Conservation (phyloP, 768 basidiomycete genomes). For the Boletus subcaerulescens region DNA sequence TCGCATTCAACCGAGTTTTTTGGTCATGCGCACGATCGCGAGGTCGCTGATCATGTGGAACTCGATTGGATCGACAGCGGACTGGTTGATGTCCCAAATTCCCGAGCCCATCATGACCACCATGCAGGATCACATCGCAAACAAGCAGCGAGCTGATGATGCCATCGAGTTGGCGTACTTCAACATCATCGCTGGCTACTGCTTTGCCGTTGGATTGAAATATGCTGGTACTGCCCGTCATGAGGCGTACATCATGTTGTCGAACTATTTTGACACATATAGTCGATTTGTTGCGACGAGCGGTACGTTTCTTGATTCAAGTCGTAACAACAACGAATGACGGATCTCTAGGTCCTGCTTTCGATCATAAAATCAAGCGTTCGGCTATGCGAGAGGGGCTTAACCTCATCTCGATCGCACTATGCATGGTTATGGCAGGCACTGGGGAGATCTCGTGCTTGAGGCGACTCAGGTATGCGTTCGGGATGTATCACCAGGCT, state of each 20-base stretch:
- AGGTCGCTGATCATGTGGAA: constrained; percentile 87
- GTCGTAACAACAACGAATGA: constrained; percentile 5
- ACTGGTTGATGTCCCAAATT: constrained; percentile 72
- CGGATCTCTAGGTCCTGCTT: constrained; percentile 55
- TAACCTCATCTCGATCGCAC: constrained; percentile 79
- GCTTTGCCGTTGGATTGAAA: constrained; percentile 89
- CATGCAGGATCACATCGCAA: constrained; percentile 50
- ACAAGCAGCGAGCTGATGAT: constrained; percentile 52
- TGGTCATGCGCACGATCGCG: constrained; percentile 78
- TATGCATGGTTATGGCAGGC: constrained; percentile 96
- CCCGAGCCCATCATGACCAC: constrained; percentile 63
- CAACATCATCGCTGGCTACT: constrained; percentile 87
- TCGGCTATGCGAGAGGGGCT: constrained; percentile 85
- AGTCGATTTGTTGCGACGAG: constrained; percentile 65
- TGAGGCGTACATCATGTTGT: constrained; percentile 81
- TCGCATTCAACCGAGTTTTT: constrained; percentile 82
- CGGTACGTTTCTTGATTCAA: constrained; percentile 42
- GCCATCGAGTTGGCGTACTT: constrained; percentile 87
- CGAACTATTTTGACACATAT: constrained; percentile 78
- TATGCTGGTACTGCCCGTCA: constrained; percentile 92
- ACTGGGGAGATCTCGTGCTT: constrained; percentile 92
- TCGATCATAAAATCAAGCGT: constrained; percentile 86
- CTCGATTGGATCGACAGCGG: constrained; percentile 60
- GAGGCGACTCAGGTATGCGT: constrained; percentile 81
- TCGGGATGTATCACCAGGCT: constrained; percentile 75